Conservation (phyloP, 257 asterid genomes). For the Solanum arcanum region DNA sequence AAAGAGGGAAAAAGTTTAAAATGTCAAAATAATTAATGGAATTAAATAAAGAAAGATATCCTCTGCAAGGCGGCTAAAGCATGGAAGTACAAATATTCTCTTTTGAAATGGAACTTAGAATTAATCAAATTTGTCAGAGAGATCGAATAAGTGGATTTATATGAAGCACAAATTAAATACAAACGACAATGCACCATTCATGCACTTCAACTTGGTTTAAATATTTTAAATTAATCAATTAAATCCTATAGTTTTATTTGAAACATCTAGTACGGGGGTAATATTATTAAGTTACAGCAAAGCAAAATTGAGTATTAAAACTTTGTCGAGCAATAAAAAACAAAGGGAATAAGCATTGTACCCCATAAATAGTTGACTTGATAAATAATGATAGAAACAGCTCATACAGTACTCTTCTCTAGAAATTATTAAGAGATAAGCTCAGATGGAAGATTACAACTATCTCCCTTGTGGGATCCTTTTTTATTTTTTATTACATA, state of each 20-base stretch:
- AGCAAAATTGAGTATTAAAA: conserved; percentile 13
- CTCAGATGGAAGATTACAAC: conserved; percentile 37
- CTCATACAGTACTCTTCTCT: conserved; percentile 17
- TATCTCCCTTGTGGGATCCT: conserved; percentile 50
- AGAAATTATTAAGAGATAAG: conserved; percentile 3
- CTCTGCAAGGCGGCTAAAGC: not conserved
- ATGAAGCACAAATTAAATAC: not conserved
- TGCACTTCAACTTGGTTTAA: not conserved
- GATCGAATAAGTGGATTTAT: not conserved
- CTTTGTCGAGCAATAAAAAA: not conserved
- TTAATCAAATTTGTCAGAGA: not conserved
- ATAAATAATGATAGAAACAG: conserved; percentile 24
- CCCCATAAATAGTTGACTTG: conserved; percentile 42
- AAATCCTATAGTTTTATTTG: not conserved
- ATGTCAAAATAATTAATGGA: not conserved
- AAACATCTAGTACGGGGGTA: not conserved
- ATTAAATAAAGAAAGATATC: not conserved
- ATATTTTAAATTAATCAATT: not conserved
- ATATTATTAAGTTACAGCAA: conserved; percentile 18
- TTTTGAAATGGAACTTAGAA: not conserved
- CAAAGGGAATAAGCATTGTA: conserved; percentile 2
- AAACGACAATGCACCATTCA: not conserved
- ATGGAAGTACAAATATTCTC: not conserved
- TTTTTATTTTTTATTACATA: not conserved
- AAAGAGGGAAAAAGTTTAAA: not conserved